Evolutionary conservation across 1,284 basidiomycete genomes (phyloP), one percentile per base, ranked within the genome.

Genomic region (Farysia itapuensis): DNA sequence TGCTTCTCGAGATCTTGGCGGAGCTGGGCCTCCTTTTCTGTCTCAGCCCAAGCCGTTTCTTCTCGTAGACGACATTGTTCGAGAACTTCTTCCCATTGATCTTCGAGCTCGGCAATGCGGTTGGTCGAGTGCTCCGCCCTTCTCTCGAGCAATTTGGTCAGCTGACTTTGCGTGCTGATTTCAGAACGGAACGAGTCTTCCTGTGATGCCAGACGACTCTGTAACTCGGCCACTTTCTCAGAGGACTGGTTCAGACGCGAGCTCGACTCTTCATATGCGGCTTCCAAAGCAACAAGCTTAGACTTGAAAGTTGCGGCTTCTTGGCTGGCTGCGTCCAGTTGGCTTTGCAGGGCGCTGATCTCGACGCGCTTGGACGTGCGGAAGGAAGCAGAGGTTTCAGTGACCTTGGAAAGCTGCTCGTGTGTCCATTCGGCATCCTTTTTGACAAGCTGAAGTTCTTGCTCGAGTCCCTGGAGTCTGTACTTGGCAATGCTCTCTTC

Each of bases 141-240:
- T 51, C 86, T 85, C 71, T 93, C 88, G 81, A 92, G 85, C 80
- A 91, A 83, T 14, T 81, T 79, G 15, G 89, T 84, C 14, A 92
- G 79, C 29, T 88, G 81, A 45, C 84, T 83, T 60, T 90, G 79
- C 13, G 84, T 84, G 22, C 81, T 83, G 1, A 85, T 84, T 74
- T 93, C 89, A 45, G 81, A 83, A 0, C 85, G 81, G 75, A 88
- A 90, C 2, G 84, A 84, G 0, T 84, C 84, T 64, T 90, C 88
- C 64, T 88, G 85, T 64, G 89, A 85, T 2, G 87, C 88, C 6
- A 89, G 79, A 47, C 85, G 85, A 5, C 84, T 83, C 29, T 83
- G 84, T 31, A 90, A 80, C 44, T 85, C 83, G 44, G 88, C 85
- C 5, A 87, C 81, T 45, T 85, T 84, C 7, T 82, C 80, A n/a